These are phyloP conservation scores for Annulohypoxylon bovei DNA, from an alignment of 495 filamentous ascomycete species.

Conservation along the genomic window DNA sequence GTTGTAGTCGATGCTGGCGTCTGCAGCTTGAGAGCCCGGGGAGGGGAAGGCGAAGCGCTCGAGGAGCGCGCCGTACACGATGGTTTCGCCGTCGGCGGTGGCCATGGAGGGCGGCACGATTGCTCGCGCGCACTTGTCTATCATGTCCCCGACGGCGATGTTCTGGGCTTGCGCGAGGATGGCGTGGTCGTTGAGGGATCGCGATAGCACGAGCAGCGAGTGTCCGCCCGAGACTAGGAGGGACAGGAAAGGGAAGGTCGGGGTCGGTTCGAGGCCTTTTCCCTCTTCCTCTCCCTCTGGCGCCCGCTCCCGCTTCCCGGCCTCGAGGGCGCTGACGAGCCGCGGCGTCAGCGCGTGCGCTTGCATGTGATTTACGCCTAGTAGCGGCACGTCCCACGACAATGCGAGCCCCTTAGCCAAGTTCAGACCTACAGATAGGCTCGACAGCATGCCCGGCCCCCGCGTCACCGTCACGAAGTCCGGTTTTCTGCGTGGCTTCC, in stretches of 20 bases:
- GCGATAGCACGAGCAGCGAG: conserved; percentile 82
- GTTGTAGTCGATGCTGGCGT: conserved; percentile 53
- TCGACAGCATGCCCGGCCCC: conserved; percentile 86
- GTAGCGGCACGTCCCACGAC: conserved; percentile 80
- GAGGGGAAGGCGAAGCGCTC: conserved; percentile 78
- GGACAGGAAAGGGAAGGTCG: conserved; percentile 83
- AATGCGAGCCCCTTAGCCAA: conserved; percentile 88
- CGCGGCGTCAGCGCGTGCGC: conserved; percentile 90
- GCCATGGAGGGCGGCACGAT: conserved; percentile 69
- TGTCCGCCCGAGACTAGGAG: conserved; percentile 94
- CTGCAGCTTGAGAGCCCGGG: conserved; percentile 36
- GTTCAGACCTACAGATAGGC: conserved; percentile 79
- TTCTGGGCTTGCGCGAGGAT: conserved; percentile 76
- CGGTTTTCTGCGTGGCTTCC: conserved; percentile 61
- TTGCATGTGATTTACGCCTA: conserved; percentile 97
- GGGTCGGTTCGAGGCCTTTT: conserved; percentile 27
- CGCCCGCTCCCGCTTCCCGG: conserved; percentile 2
- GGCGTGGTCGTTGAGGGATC: conserved; percentile 67
- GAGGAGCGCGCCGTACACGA: conserved; percentile 81
- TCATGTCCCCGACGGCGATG: conserved; percentile 82
- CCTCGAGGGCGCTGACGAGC: conserved; percentile 71
- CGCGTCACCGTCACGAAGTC: conserved; percentile 88
- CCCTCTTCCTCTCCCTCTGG: background rate
- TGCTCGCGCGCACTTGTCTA: conserved; percentile 85
- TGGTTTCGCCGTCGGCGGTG: conserved; percentile 51